Evolutionary conservation across 2,329 filamentous ascomycete species (phyloP).

Genomic region (Colletotrichum tanaceti): DNA sequence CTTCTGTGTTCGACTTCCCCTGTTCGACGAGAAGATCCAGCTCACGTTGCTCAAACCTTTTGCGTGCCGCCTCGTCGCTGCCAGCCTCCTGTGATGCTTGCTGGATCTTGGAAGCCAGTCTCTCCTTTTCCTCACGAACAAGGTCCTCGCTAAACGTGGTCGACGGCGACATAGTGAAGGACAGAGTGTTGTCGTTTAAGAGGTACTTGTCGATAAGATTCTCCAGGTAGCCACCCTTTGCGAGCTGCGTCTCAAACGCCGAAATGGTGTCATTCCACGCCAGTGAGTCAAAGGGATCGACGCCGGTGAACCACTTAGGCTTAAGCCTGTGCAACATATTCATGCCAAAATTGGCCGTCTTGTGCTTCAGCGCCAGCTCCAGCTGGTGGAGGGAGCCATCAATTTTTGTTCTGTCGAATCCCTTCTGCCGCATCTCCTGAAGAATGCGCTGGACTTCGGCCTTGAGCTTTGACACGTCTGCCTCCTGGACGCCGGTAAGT

Average conservation of each 20-base stretch:
- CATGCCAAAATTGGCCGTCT: conserved; percentile 95
- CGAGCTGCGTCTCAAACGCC: conserved; percentile 82
- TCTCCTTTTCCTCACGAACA: conserved; percentile 78
- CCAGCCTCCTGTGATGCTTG: conserved; percentile 76
- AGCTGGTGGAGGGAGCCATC: conserved; percentile 94
- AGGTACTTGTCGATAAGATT: conserved; percentile 89
- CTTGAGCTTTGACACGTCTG: conserved; percentile 82
- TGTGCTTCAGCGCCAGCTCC: conserved; percentile 93
- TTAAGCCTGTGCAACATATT: conserved; percentile 88
- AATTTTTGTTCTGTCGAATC: conserved; percentile 91
- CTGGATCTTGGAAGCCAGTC: conserved; percentile 79
- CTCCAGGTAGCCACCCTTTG: conserved; percentile 84
- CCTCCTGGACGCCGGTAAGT: conserved; percentile 86
- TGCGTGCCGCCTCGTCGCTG: conserved; percentile 76
- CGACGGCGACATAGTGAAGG: conserved; percentile 94
- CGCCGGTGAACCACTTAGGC: conserved; percentile 94
- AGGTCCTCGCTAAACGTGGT: conserved; percentile 79
- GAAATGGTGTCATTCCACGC: conserved; percentile 91
- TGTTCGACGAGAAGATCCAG: conserved; percentile 84
- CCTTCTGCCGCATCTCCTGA: conserved; percentile 74
- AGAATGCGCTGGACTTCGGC: conserved; percentile 79
- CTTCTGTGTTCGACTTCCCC: conserved; percentile 83
- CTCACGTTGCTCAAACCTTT: conserved; percentile 81
- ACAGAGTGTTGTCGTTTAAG: conserved; percentile 85
- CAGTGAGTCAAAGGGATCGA: conserved; percentile 90